Evolutionary conservation across 2,329 filamentous ascomycete genomes (phyloP).

Genomic region (Aspergillus brunneoviolaceus): DNA sequence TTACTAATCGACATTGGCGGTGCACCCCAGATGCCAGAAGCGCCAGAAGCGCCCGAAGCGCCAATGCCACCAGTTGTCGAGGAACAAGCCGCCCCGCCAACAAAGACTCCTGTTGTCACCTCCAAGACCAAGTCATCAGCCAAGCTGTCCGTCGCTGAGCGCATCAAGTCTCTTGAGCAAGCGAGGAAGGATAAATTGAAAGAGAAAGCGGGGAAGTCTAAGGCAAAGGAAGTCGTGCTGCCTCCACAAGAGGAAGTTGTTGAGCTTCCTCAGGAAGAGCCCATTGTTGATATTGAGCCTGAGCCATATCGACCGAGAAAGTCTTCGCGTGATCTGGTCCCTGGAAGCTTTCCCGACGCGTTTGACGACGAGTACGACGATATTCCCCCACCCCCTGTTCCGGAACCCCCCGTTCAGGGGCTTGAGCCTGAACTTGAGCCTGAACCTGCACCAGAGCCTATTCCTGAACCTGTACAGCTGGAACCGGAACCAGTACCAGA

Average conservation of each 20-base stretch:
- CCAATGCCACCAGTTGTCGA: conserved; percentile 39
- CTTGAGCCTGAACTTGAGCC: conserved; percentile 16
- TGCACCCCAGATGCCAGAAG: conserved; percentile 28
- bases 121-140: conserved; percentile 43
- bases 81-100: conserved; percentile 43
- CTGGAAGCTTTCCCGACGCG: conserved; percentile 59
- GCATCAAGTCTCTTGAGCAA: conserved; percentile 51
- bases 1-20: conserved; percentile 39
- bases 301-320: conserved; percentile 34
- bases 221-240: conserved; percentile 20
- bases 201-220: conserved; percentile 29
- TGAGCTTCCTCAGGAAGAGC: conserved; percentile 19
- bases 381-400: conserved; percentile 26
- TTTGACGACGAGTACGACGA: conserved; percentile 47
- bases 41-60: conserved; percentile 35
- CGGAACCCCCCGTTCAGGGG: conserved; percentile 18
- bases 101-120: conserved; percentile 32
- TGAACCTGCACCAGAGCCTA: conserved; percentile 24
- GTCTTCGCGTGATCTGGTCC: conserved; percentile 46
- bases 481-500: conserved; percentile 35
- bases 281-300: conserved; percentile 11
- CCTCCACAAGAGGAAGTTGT: conserved; percentile 10
- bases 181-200: conserved; percentile 41
- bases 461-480: conserved; percentile 11
- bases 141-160: conserved; percentile 53